Evolutionary conservation across 768 basidiomycete genomes (phyloP), one percentile per base, ranked within the genome.

Genomic region (Mycena latifolia): DNA sequence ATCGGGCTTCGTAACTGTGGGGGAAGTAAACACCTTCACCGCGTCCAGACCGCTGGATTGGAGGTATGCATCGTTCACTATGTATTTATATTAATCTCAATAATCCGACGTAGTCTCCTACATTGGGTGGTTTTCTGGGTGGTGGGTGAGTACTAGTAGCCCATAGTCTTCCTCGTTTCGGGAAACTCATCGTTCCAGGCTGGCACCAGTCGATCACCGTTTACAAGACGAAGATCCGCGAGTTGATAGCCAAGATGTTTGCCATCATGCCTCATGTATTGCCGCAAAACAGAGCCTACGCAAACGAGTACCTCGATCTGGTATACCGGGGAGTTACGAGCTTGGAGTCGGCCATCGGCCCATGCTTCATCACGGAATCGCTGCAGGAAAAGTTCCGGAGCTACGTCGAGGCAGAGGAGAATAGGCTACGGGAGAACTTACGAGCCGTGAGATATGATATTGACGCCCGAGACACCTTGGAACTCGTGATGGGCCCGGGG

Each of bases 41-140:
- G 37, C 65, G 0, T 39, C 66, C 9, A 65, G 75, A 2, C 78
- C 78, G 0, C 22, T 67, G 18, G 74, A 71, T 9, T 80, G 77
- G 77, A 75, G 71, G 77, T 75, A 25, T 46, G 74, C 24, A 24
- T 27, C 41, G 25, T n/a, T 5, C 41, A n/a, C 18, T 20, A 5
- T 6, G 20, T 43, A 18, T 25, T 27, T 8, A 2, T 43, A 15
- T 3, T 15, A n/a, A n/a, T n/a, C n/a, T n/a, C n/a, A n/a, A n/a
- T n/a, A n/a, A n/a, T n/a, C 52, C 25, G 31, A 18, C 10, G 3
- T 25, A 78, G 74, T 45, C 59, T 79, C 2, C 73, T 60, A 0
- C 72, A 72, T 31, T 78, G 78, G 76, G 61, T 78, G 11, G 75
- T 75, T 0, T 80, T 74, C 52, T 80, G 78, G 78, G n/a, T n/a